phyloP scores from a whole-genome alignment of 257 asterid genomes.

The Primulina huaijiensis region DNA sequence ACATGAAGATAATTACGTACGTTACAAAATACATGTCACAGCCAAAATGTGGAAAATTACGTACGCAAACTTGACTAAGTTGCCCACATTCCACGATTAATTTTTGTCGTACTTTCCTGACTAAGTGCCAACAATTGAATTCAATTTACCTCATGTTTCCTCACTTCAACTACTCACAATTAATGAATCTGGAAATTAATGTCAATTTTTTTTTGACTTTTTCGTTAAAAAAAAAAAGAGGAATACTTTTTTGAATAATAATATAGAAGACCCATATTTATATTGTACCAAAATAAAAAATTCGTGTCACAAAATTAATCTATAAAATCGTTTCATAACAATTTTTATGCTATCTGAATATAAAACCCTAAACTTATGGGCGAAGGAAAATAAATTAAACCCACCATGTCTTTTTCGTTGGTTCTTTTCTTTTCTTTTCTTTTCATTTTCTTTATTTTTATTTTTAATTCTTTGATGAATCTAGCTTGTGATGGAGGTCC shows the following conservation, averaged over 20 bases:
- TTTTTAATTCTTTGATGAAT: no score
- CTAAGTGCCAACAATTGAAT: not conserved
- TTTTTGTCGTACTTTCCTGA: not conserved
- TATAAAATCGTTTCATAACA: no score
- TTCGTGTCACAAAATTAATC: no score
- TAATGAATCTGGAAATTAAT: not conserved
- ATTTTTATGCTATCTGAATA: no score
- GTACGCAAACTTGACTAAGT: not conserved
- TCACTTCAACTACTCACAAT: not conserved
- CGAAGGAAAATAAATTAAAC: constrained; percentile 11
- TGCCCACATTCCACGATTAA: not conserved
- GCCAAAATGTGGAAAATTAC: not conserved
- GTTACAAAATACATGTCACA: no score
- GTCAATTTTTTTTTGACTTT: no score
- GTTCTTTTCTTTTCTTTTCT: not conserved
- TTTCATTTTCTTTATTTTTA: no score
- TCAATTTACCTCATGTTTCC: not conserved
- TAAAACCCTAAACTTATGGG: constrained; percentile 3
- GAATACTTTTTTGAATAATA: no score
- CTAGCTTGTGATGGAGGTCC: not conserved
- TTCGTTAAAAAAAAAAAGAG: no score
- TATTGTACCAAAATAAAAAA: no score
- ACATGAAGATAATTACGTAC: no score
- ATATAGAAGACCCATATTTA: no score
- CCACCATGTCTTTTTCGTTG: constrained; percentile 3